Base-by-base conservation (phyloP, 441 rosid species). In the Erodium trifolium region DNA sequence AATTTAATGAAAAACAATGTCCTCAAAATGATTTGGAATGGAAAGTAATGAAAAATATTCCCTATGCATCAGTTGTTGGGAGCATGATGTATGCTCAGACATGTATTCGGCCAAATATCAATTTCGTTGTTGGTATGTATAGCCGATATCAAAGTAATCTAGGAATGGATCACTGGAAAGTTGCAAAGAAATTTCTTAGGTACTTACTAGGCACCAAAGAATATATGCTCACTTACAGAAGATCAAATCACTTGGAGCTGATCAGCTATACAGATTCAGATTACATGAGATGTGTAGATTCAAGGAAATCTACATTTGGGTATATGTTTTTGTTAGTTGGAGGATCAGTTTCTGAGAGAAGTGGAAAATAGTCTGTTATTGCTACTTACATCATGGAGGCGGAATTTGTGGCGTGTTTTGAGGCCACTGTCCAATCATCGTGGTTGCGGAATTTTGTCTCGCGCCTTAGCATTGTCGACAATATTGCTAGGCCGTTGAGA, bases 11-110 rank as follows among this genome's bases (percentile, higher is more conserved):
- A 9, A 0, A 0, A 2, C 55, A 55, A n/a, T 65, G 74, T 6
- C 66, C 27, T 2, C 31, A 35, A 3, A 65, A 51, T 71, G 68
- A 71, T 2, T 2, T 47, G 9, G 63, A 71, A 13, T 5, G 8
- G 6, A 23, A 47, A 12, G 7, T 13, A n/a, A 71, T 49, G 51
- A 5, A 65, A 9, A 6, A n/a, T 0, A 34, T 71, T 1, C 19
- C 34, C 2, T 65, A 49, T 64, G 62, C 27, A 4, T n/a, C 7
- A 7, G 16, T 0, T 6, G 34, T 71, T 0, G 51, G 7, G 1
- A 71, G 73, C 10, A 9, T 71, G 9, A 65, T 49, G 53, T 51
- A 65, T 53, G 69, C 49, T n/a, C n/a, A n/a, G n/a, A n/a, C n/a
- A n/a, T n/a, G n/a, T n/a, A n/a, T n/a, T n/a, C n/a, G n/a, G n/a